phyloP scores from a whole-genome alignment of 352 stramenopile genomes.

The Phytopythium chamaehyphon region DNA sequence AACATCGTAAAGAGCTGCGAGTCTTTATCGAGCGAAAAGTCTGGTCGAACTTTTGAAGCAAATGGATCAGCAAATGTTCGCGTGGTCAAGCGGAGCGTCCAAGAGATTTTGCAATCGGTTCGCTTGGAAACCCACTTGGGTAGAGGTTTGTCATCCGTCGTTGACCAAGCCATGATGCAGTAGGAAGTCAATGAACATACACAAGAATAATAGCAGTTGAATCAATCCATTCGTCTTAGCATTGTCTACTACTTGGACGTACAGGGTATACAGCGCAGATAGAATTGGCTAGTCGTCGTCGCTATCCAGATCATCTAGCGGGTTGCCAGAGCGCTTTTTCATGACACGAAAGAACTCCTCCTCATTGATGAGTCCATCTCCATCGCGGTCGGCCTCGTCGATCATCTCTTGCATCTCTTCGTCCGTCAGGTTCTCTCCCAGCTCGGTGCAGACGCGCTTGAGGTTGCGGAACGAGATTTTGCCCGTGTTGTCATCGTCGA shows the following conservation, averaged over 20 bases:
- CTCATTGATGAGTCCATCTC: constrained; percentile 92
- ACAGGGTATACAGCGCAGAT: no score
- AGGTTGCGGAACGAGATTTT: constrained; percentile 95
- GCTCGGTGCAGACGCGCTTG: constrained; percentile 89
- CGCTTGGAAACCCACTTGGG: constrained; percentile 37
- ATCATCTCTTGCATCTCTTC: constrained; percentile 94
- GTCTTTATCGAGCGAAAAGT: neutral
- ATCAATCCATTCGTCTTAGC: no score
- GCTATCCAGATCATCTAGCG: constrained; percentile 88
- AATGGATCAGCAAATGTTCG: constrained; percentile 7
- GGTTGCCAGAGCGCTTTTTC: constrained; percentile 93
- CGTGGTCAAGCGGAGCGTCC: constrained; percentile 66
- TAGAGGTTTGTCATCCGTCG: constrained; percentile 8
- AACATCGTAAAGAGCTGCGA: constrained; percentile 19
- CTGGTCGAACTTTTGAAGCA: neutral
- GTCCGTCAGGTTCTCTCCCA: constrained; percentile 64
- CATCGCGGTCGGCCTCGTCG: constrained; percentile 92
- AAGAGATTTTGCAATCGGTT: constrained; percentile 63
- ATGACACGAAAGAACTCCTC: constrained; percentile 96
- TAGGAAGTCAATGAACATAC: no score
- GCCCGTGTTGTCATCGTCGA: constrained; percentile 93
- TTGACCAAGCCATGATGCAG: neutral
- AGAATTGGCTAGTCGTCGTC: constrained; percentile 73
- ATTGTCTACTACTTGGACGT: no score
- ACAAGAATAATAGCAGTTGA: no score